A percentile compares a stretch with the other conserved stretches of the same genome.
These are phyloP conservation scores for Alternaria sp. DNA, from an alignment of 2,329 filamentous ascomycete genomes.

Conservation along the genomic window DNA sequence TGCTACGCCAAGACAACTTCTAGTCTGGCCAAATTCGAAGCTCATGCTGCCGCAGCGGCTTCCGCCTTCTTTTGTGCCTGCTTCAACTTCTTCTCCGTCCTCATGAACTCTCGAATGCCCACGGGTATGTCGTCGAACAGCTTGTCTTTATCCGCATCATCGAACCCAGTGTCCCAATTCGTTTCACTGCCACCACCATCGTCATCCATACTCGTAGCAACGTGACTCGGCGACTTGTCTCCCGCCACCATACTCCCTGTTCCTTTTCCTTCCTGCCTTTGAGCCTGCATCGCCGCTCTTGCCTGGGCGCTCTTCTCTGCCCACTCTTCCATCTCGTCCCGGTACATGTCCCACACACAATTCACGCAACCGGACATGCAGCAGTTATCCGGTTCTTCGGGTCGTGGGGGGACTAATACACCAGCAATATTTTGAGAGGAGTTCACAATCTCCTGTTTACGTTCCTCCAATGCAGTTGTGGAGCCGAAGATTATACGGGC, in stretches of 20 bases:
- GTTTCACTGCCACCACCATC: conserved; percentile 79
- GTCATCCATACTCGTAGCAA: conserved; percentile 75
- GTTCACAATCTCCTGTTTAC: conserved; percentile 67
- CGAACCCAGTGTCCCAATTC: conserved; percentile 63
- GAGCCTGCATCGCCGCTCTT: conserved; percentile 59
- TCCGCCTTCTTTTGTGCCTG: conserved; percentile 72
- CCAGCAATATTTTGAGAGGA: conserved; percentile 76
- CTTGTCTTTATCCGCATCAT: conserved; percentile 62
- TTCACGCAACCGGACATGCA: conserved; percentile 99
- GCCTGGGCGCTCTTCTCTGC: conserved; percentile 72
- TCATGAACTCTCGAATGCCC: conserved; percentile 97
- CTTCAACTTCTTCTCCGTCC: conserved; percentile 89
- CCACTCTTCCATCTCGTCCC: conserved; percentile 94
- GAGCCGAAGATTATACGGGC: conserved; percentile 83
- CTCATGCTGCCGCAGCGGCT: conserved; percentile 38
- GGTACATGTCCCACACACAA: conserved; percentile 92
- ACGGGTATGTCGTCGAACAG: conserved; percentile 85
- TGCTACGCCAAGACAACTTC: not conserved
- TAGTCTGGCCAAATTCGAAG: conserved; percentile 2
- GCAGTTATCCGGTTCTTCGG: conserved; percentile 94
- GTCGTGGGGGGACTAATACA: conserved; percentile 81
- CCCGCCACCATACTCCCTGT: conserved; percentile 49
- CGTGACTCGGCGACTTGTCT: conserved; percentile 57
- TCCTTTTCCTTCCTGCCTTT: conserved; percentile 36
- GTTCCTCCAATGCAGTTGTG: conserved; percentile 75